phyloP scores from a whole-genome alignment of 495 filamentous ascomycete species.

The Hamigera avellanea region DNA sequence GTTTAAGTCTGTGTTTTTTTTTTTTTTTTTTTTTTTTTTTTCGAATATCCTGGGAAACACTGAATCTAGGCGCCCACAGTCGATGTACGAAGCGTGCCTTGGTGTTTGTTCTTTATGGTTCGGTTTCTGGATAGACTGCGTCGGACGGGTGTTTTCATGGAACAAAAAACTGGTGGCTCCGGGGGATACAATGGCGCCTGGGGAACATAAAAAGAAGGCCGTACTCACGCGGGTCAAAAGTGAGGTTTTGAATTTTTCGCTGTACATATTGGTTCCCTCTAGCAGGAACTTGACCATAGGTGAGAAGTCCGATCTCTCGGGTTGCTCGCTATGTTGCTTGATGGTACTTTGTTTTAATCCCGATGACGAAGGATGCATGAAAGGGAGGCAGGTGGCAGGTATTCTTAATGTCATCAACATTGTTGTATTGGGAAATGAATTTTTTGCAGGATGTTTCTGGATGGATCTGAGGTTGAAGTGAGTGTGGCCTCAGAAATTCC shows the following conservation, averaged over 20 bases:
- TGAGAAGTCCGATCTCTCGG: not conserved
- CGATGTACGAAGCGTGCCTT: slow-evolving; percentile 2
- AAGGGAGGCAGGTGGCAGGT: not conserved
- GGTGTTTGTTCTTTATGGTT: slow-evolving; percentile 4
- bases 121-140: slow-evolving; percentile 14
- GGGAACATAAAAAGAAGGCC: slow-evolving; percentile 13
- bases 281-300: not conserved
- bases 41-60: not conserved
- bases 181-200: slow-evolving; percentile 19
- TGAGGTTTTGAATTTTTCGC: not conserved
- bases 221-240: slow-evolving; percentile 1
- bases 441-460: no score
- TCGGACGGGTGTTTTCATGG: slow-evolving; percentile 14
- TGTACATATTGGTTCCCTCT: not conserved
- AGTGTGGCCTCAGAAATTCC: no score
- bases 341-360: not conserved
- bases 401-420: no score
- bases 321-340: not conserved
- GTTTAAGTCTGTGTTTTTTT: no score
- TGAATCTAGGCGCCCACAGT: not conserved
- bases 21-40: slow-evolving; percentile 3
- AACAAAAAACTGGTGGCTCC: slow-evolving; percentile 12
- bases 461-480: no score
- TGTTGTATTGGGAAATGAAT: no score
- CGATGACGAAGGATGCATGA: not conserved